Base-by-base conservation (phyloP, 2,329 filamentous ascomycete species). In the Penicillium decumbens region DNA sequence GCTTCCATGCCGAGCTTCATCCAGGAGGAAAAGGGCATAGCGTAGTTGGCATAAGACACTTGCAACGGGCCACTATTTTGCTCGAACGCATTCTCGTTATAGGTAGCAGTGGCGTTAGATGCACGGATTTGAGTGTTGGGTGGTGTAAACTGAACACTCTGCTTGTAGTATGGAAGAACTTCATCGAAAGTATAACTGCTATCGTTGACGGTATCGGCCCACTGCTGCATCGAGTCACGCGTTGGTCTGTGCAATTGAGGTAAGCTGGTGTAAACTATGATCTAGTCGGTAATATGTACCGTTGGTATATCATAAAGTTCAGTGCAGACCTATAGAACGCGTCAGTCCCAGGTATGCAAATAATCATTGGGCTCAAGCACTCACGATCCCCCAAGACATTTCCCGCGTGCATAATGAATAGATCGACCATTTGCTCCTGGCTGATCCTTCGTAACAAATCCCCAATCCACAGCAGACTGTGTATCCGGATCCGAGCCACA, bases 21-120 rank as follows among this genome's bases (percentile, higher is more conserved):
- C 70, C 70, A 76, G 10, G 66, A 71, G 6, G 66, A 65, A 25
- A 72, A 72, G 0, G 71, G 59, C 50, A 67, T 61, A 4, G 65
- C 70, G 38, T 65, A 76, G 43, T 75, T 73, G 3, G 68, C 48
- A 48, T 69, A 77, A 0, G 72, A 70, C 2, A 77, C 68, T 41
- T 72, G 62, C 0, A 76, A 50, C 0, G 74, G 71, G 0, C 71
- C 72, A 6, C 59, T 61, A 6, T 50, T 55, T 1, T 45, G 32
- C 8, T 64, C 57, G 30, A 71, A 71, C 1, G 57, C 63, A 4
- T 54, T 50, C 3, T 55, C 6, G 23, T 55, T 47, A 41, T 61
- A 65, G 6, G 33, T 49, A 0, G 63, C 43, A 0, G 66, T 61
- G 1, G 61, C 60, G 40, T 67, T 67, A 9, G 47, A 32, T 10